phyloP scores from a whole-genome alignment of 1,139 yeast species.

The Debaryomyces sp. region DNA sequence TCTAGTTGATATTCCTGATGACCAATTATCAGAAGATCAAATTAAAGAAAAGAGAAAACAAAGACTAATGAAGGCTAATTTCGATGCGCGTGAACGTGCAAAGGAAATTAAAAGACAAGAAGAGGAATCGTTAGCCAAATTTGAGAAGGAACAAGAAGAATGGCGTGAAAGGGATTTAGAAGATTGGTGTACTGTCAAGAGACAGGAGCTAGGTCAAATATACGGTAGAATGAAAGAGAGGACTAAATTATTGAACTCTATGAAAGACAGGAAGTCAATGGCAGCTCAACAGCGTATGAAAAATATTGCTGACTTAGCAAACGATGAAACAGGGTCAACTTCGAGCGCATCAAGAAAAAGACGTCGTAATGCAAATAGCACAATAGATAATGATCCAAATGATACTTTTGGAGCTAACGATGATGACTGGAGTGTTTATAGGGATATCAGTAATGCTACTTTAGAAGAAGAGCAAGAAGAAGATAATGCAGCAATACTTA shows the following conservation, averaged over 20 bases:
- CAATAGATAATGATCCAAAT: slow-evolving; percentile 87
- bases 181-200: slow-evolving; percentile 78
- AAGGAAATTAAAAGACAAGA: slow-evolving; percentile 68
- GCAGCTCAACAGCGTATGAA: slow-evolving; percentile 96
- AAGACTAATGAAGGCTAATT: slow-evolving; percentile 77
- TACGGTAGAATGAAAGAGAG: slow-evolving; percentile 67
- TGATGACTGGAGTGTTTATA: slow-evolving; percentile 92
- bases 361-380: slow-evolving; percentile 56
- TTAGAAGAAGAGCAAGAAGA: slow-evolving; percentile 76
- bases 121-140: slow-evolving; percentile 56
- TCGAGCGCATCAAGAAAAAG: slow-evolving; percentile 46
- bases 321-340: slow-evolving; percentile 58
- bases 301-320: slow-evolving; percentile 84
- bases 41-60: slow-evolving; percentile 87
- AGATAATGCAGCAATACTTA: slow-evolving; percentile 60
- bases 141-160: slow-evolving; percentile 63
- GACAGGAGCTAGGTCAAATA: slow-evolving; percentile 59
- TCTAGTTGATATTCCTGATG: slow-evolving; percentile 81
- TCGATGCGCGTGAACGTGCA: slow-evolving; percentile 84
- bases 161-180: slow-evolving; percentile 78
- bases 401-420: slow-evolving; percentile 97
- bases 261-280: slow-evolving; percentile 84
- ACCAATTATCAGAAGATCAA: slow-evolving; percentile 75
- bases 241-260: slow-evolving; percentile 69
- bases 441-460: slow-evolving; percentile 76